Evolutionary conservation across 208 protist genomes (phyloP), one percentile per base, ranked within the genome.

Genomic region (Acanthamoeba sp.): DNA sequence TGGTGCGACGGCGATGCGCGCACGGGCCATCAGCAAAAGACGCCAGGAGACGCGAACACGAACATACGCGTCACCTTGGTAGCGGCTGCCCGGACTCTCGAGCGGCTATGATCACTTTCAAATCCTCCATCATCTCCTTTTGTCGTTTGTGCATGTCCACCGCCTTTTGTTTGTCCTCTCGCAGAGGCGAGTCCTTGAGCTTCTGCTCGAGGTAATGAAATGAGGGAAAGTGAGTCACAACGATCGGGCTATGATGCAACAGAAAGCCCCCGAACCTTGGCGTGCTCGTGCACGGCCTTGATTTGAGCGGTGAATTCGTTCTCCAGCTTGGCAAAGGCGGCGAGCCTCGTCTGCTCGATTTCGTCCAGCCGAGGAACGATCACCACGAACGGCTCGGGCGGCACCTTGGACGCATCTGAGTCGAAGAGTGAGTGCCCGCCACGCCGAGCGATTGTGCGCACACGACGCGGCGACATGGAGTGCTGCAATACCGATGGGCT

Each of bases 41-140:
- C 20, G 50, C 18, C 22, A 50, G 7, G 45, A 24, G 52, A 16
- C 24, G 20, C 3, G 52, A 57, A 6, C 24, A 16, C 52, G 20
- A 27, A 9, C 52, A 22, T 57, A 57, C n/a, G 24, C 52, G 24
- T 27, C 22, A 40, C 84, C 52, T 90, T 29, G 48, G 48, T 16
- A 64, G 27, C 1, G 85, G 48, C 18, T 91, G 55, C 4, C 85
- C 85, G 2, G 85, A 27, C n/a, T 71, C 38, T 20, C 59, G 27
- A 10, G 85, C 85, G 45, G 48, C 57, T 14, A 73, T 40, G 16
- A 91, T 32, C 52, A 45, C 24, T 24, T 71, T 34, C 24, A 71
- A 40, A 34, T 64, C 85, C 38, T 91, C 55, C 85, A 91, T 64
- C 55, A 91, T 38, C n/a, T 73, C 85, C 59, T 91, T 91, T 3